These are phyloP conservation scores for Capronia coronata DNA, from an alignment of 2,329 filamentous ascomycete genomes.

Conservation along the genomic window DNA sequence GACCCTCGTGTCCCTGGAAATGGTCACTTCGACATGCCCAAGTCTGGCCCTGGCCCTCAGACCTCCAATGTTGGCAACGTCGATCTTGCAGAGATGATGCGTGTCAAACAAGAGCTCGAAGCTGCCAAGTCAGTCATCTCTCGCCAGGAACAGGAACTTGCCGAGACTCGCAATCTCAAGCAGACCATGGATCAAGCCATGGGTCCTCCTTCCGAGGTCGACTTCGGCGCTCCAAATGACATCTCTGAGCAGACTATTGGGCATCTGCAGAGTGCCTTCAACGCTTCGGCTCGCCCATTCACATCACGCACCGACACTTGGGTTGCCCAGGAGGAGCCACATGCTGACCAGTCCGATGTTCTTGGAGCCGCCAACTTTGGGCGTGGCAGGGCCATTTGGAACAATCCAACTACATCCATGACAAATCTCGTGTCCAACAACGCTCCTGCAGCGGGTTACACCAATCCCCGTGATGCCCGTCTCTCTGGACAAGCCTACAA, in stretches of 20 bases:
- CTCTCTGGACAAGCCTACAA: conserved; percentile 21
- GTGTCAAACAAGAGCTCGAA: conserved; percentile 52
- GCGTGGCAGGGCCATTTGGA: conserved; percentile 33
- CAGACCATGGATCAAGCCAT: conserved; percentile 56
- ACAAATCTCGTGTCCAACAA: conserved; percentile 18
- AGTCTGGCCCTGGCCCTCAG: conserved; percentile 23
- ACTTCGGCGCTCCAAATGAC: conserved; percentile 43
- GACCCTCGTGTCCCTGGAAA: conserved; percentile 38
- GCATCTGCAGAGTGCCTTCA: conserved; percentile 48
- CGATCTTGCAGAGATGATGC: conserved; percentile 47
- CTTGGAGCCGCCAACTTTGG: conserved; percentile 37
- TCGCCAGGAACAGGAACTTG: conserved; percentile 55
- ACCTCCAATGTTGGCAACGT: conserved; percentile 24
- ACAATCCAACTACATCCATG: conserved; percentile 23
- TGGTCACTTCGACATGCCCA: conserved; percentile 30
- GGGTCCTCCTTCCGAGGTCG: conserved; percentile 48
- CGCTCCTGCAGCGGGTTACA: conserved; percentile 11
- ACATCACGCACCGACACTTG: conserved; percentile 40
- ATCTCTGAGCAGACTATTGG: conserved; percentile 47
- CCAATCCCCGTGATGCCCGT: conserved; percentile 20
- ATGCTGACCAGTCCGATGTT: conserved; percentile 41
- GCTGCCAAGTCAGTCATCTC: conserved; percentile 53
- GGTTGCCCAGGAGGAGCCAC: conserved; percentile 40
- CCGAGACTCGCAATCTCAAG: conserved; percentile 54
- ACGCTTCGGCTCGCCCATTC: conserved; percentile 43